Percentiles rank a stretch among this genome's conserved stretches.
Conservation (phyloP, 306 rosid species). For the Pueraria montana region DNA sequence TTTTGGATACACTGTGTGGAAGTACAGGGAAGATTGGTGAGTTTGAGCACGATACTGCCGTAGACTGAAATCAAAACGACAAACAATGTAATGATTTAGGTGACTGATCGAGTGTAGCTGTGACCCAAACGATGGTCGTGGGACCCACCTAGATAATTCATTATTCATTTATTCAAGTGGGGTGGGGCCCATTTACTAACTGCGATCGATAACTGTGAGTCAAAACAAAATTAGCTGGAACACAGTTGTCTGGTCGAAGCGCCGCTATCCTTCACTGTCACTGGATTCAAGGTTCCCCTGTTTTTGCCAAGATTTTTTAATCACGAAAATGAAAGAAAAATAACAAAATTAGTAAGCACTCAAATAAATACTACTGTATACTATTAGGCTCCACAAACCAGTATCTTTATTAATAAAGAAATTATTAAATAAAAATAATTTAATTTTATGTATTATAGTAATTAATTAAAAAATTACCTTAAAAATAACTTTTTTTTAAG, state of each 20-base stretch:
- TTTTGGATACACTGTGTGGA: background rate
- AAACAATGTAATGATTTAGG: background rate
- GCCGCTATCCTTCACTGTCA: slow-evolving; percentile 4
- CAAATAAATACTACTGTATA: no score
- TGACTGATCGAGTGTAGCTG: background rate
- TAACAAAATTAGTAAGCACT: no score
- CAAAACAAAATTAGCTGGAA: slow-evolving; percentile 44
- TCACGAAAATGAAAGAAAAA: no score
- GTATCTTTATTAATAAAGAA: no score
- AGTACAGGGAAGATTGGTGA: background rate
- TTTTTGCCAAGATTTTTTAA: background rate
- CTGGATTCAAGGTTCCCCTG: background rate
- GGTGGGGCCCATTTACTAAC: slow-evolving; percentile 47
- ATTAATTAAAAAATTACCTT: no score
- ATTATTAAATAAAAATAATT: no score
- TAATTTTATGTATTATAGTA: no score
- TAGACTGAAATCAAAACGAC: slow-evolving; percentile 9
- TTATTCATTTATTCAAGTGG: background rate
- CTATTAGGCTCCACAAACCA: no score
- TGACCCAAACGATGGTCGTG: background rate
- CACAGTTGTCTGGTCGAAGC: slow-evolving; percentile 39
- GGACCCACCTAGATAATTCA: background rate
- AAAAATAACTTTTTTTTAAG: no score
- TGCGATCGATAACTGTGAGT: slow-evolving; percentile 1
- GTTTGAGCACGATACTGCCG: background rate